phyloP scores from a whole-genome alignment of 371 early-diverging fungal genomes.

The Coemansia sp. region DNA sequence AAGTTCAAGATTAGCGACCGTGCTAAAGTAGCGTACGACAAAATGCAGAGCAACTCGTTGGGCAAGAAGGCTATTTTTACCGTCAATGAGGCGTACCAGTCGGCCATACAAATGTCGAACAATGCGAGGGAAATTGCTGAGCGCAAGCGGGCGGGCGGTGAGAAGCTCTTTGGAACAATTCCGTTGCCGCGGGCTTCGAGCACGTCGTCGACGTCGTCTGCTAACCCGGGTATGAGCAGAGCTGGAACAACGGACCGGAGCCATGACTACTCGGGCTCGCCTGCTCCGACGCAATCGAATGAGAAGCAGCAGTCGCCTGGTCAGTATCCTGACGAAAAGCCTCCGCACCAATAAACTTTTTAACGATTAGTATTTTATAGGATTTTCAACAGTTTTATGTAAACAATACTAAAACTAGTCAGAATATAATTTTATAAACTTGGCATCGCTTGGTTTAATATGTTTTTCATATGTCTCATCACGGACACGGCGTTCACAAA shows the following conservation, averaged over 20 bases:
- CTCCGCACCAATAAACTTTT: not conserved
- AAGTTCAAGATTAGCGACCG: slow-evolving; percentile 41
- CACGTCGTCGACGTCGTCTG: slow-evolving; percentile 4
- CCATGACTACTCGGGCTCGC: slow-evolving; percentile 5
- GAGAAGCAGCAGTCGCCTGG: slow-evolving; percentile 8
- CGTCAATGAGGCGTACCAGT: slow-evolving; percentile 47
- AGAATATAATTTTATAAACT: not conserved
- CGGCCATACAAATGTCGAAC: slow-evolving; percentile 35
- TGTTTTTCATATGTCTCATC: not conserved
- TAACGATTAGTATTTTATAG: not conserved
- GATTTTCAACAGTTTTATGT: not conserved
- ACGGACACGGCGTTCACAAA: not conserved
- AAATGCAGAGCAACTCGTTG: slow-evolving; percentile 38
- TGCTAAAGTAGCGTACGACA: slow-evolving; percentile 40
- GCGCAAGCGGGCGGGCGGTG: slow-evolving; percentile 36
- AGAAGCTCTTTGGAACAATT: slow-evolving; percentile 44
- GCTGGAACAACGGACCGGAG: not conserved
- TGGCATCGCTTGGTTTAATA: not conserved
- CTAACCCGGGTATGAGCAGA: not conserved
- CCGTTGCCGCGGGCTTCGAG: slow-evolving; percentile 31
- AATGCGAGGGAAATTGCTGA: slow-evolving; percentile 42
- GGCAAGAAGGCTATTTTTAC: slow-evolving; percentile 39
- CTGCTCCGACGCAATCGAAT: not conserved
- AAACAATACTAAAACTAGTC: not conserved
- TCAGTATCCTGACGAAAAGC: too few relatives aligned